Percentiles rank a stretch among this genome's conserved stretches.
Conservation (phyloP, 768 basidiomycete genomes). For the Suillus discolor region DNA sequence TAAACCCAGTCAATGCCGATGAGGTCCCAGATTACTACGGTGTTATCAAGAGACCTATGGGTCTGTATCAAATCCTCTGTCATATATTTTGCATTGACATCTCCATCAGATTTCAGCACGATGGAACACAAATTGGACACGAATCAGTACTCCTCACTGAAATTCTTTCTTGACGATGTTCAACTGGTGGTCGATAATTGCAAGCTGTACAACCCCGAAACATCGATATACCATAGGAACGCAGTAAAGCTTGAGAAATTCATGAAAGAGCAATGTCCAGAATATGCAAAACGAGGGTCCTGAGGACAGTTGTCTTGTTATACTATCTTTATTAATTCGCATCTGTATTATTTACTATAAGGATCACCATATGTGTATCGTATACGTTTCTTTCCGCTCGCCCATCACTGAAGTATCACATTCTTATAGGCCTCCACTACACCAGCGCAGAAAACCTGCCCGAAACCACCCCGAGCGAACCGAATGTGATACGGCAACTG, state of each 20-base stretch:
- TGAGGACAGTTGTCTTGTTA: constrained; percentile 6
- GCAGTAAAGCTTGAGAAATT: constrained; percentile 84
- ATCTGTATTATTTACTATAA: constrained; percentile 1
- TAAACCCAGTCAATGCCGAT: constrained; percentile 71
- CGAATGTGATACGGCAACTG: neutral
- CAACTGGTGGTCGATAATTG: constrained; percentile 91
- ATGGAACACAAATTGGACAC: constrained; percentile 90
- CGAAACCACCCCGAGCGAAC: neutral
- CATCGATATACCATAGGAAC: constrained; percentile 78
- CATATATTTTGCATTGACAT: constrained; percentile 6
- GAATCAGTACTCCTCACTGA: constrained; percentile 79
- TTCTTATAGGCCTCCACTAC: no score
- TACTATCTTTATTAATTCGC: constrained; percentile 10
- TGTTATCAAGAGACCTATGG: constrained; percentile 91
- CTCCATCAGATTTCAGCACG: constrained; percentile 70
- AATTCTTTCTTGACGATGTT: constrained; percentile 77
- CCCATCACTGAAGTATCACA: neutral
- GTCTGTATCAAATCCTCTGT: constrained; percentile 45
- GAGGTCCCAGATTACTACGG: constrained; percentile 91
- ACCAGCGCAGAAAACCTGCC: neutral
- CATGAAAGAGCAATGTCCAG: constrained; percentile 55
- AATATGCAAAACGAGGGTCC: constrained; percentile 23
- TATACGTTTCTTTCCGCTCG: neutral
- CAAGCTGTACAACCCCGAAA: constrained; percentile 82
- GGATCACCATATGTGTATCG: neutral